Evolutionary conservation across 345 rosid species (phyloP), one percentile per base, ranked within the genome.

Genomic region (Citrus mangshanensis): DNA sequence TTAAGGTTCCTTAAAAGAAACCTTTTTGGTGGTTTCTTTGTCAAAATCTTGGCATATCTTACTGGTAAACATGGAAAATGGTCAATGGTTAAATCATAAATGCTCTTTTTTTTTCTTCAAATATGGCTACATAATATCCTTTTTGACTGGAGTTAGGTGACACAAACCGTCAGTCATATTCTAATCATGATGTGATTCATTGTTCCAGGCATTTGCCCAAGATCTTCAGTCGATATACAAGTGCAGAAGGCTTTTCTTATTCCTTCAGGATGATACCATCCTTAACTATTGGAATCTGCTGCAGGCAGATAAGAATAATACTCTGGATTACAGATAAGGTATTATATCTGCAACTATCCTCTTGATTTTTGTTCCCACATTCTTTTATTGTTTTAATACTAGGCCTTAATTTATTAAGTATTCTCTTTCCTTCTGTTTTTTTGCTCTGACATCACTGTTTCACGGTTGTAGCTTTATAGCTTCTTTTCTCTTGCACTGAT

Each of bases 311-410:
- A 94, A 92, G 88, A 84, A 85, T 70, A 97, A 93, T n/a, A 86
- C 86, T 97, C 71, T 97, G 99, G 99, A 92, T 92, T 56, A 89
- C 99, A 28, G 88, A 97, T 86, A 93, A 93, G 98, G 99, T 93
- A 85, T 73, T 46, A 37, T 22, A 22, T 63, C 54, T 28, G 54
- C 56, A 37, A 72, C 24, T 72, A 75, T 73, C 77, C 21, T 59
- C 76, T 16, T 73, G 27, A 24, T 65, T n/a, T 18, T 49, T 13
- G 4, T 30, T 77, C 22, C 19, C 18, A 14, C 14, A 34, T 67
- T 28, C 35, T 51, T 35, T 18, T 73, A 49, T 67, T 65, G 3
- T 64, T 30, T 64, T 13, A n/a, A 32, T 13, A 46, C 22, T 67
- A 27, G 67, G 6, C 10, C 37, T 77, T 55, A 56, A 4, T 77